These are phyloP conservation scores for Triticum turgidum DNA, from an alignment of 176 grass and related monocot species.

Conservation along the genomic window DNA sequence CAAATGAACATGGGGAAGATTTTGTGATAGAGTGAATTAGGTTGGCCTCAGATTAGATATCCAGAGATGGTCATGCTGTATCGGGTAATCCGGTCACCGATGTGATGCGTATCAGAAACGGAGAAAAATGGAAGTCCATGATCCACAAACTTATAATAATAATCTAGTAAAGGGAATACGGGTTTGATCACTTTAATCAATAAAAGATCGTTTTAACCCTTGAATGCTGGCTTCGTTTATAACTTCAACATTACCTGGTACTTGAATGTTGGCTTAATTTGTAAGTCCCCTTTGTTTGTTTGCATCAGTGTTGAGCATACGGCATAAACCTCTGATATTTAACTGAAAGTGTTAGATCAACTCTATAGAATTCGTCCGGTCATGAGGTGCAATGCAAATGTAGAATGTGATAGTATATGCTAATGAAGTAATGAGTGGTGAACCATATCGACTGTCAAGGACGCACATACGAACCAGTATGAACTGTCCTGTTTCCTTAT, in stretches of 20 bases:
- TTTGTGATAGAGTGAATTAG: neutral
- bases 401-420: neutral
- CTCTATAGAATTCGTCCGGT: neutral
- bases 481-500: conserved; percentile 18
- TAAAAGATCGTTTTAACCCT: neutral
- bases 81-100: no score
- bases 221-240: neutral
- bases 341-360: neutral
- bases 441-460: neutral
- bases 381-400: neutral
- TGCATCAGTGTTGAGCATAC: neutral
- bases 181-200: neutral
- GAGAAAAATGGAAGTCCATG: neutral
- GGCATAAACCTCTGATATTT: neutral
- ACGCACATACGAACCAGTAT: neutral
- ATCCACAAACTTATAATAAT: neutral
- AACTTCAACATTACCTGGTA: neutral
- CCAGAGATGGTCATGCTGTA: no score
- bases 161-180: neutral
- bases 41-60: neutral
- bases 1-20: no score
- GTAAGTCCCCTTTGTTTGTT: neutral
- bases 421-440: neutral
- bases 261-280: no score
- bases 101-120: neutral